phyloP scores from a whole-genome alignment of 441 rosid species.

The Adansonia gregorii region DNA sequence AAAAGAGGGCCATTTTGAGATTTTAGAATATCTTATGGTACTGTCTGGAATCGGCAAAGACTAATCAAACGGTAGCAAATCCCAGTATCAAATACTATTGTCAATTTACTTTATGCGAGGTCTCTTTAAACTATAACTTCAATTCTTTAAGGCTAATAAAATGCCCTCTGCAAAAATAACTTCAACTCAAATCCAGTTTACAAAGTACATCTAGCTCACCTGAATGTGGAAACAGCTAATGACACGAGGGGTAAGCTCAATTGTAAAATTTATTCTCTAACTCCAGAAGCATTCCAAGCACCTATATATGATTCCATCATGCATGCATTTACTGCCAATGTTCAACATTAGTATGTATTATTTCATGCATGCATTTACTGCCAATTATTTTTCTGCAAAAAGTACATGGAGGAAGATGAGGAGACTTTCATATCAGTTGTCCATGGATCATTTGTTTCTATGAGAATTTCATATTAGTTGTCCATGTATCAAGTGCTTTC shows the following conservation, averaged over 20 bases:
- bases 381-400: neutral
- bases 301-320: neutral
- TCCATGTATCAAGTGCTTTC: neutral
- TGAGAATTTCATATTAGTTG: neutral
- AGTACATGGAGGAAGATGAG: neutral
- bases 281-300: neutral
- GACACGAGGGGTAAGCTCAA: neutral
- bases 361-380: neutral
- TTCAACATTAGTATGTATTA: neutral
- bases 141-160: neutral
- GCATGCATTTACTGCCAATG: neutral
- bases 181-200: neutral
- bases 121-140: neutral
- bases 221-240: neutral
- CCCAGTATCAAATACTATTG: neutral
- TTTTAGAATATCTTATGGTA: neutral
- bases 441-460: neutral
- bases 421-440: neutral
- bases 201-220: neutral
- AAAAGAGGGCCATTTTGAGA: neutral
- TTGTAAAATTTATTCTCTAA: neutral
- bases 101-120: neutral
- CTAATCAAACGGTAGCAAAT: neutral
- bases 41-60: neutral
- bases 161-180: neutral